Base-by-base conservation (phyloP, 2,329 filamentous ascomycete genomes). In the Aspergillus transmontanensis region DNA sequence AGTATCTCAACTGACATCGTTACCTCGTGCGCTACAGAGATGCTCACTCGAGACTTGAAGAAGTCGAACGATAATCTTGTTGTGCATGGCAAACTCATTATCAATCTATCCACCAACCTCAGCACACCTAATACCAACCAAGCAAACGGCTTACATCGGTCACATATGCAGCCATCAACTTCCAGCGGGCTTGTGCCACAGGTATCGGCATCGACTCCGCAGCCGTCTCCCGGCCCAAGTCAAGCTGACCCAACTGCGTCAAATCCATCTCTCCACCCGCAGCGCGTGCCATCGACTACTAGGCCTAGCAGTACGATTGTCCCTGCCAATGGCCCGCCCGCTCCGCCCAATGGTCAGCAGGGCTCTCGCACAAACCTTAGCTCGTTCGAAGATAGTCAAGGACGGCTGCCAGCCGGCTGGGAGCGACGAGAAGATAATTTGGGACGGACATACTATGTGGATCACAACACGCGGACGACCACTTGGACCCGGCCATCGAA, bases 31-130 rank as follows among this genome's bases (percentile, higher is more conserved):
- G 51, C 53, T 63, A 68, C 69, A 88, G 94, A 98, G 81, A 99
- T 98, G 94, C 91, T 99, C 75, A 98, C 95, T 57, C 86, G 93
- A 69, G 95, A 99, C 78, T 85, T 99, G 39, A 97, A 98, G 78
- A 98, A 97, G 80, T 97, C 95, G 6, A 97, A 93, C 64, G 95
- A 99, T 77, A 98, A 98, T 76, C 88, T 99, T 56, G 93, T 98
- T 61, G 95, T 99, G 39, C 94, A 99, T 76, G 95, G 95, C 66
- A 98, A 98, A 80, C 87, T 99, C 60, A 99, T 99, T 72, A 88
- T 99, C 66, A 98, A 96, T 77, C 84, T 99, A 14, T 97, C 94
- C 12, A 97, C 94, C 58, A 97, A 99, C 76, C 86, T 98, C 23
- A 83, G 86, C 50, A 80, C 87, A 19, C 92, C 93, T 7, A 86